phyloP scores from a whole-genome alignment of 176 grass and related monocot species.

The Thinopyrum elongatum region DNA sequence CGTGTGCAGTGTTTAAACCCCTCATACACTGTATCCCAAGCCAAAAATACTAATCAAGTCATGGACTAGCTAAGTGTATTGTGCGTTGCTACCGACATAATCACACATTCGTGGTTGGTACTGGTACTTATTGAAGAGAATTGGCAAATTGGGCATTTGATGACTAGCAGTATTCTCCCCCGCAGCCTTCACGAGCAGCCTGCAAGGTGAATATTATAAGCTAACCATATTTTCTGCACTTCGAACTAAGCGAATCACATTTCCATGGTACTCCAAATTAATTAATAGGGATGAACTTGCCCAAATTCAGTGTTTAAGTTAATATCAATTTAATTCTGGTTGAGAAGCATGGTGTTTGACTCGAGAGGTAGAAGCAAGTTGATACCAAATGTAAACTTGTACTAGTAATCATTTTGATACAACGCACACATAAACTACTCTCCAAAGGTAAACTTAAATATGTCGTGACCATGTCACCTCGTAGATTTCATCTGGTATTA shows the following conservation, averaged over 20 bases:
- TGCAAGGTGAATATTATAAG: neutral
- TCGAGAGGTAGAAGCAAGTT: neutral
- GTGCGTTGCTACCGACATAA: neutral
- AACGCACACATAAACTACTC: neutral
- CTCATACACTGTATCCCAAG: neutral
- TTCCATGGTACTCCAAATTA: neutral
- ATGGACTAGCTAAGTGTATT: neutral
- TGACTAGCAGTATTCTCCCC: neutral
- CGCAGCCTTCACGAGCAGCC: constrained; percentile 1
- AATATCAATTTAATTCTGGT: neutral
- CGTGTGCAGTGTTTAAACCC: neutral
- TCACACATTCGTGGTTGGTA: neutral
- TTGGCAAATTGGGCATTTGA: neutral
- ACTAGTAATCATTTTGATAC: neutral
- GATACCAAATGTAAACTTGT: neutral
- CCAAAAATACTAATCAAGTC: neutral
- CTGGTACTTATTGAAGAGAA: neutral
- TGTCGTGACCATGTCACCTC: constrained; percentile 24
- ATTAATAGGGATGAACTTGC: neutral
- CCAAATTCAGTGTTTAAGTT: neutral
- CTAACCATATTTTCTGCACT: neutral
- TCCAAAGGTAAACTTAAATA: neutral
- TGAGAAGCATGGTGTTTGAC: neutral
- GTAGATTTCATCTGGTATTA: constrained; percentile 55
- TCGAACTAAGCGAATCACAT: too few relatives aligned